Base-by-base conservation (phyloP, 805 yeast species). In the Metschnikowia vanudenii region DNA sequence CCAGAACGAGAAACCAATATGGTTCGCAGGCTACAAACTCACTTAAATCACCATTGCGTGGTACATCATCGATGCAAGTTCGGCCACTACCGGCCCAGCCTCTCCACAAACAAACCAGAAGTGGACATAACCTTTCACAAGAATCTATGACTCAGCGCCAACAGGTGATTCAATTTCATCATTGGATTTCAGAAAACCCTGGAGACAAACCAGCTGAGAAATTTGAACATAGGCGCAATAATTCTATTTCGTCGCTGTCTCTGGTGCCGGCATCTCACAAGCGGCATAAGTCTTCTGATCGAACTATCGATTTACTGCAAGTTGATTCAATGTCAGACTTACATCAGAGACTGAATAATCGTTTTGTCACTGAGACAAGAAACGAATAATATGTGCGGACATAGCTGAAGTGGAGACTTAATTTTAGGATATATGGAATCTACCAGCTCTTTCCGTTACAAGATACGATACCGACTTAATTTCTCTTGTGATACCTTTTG, bases 131-230 rank as follows among this genome's bases (percentile, higher is more conserved):
- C 6, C 72, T 70, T 28, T 59, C 67, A 16, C 76, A 67, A 49
- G 77, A 73, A 51, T 64, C 72, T 26, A 71, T 72, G 76, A 65
- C 75, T 12, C 68, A 73, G 16, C 68, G 74, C 49, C 81, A 77
- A 56, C 79, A 76, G 49, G 65, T 76, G 8, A 74, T 78, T 28
- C 82, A 78, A 54, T 78, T 79, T 59, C 81, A 78, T 53, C 82
- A 79, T 57, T 79, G 82, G 82, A 73, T 73, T 47, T 81, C 80
- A 0, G 75, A 69, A 39, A 61, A 58, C 22, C 60, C 66, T 1
- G 60, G 56, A 19, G 50, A 46, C 2, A 22, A n/a, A 24, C 31
- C 30, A 3, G 12, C 45, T 5, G 53, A 50, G 14, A 40, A 29
- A 29, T 12, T 30, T 10, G 53, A 49, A 11, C 45, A 38, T 31